Evolutionary conservation across 768 basidiomycete genomes (phyloP).

Genomic region (Calocybe gangraenosa): DNA sequence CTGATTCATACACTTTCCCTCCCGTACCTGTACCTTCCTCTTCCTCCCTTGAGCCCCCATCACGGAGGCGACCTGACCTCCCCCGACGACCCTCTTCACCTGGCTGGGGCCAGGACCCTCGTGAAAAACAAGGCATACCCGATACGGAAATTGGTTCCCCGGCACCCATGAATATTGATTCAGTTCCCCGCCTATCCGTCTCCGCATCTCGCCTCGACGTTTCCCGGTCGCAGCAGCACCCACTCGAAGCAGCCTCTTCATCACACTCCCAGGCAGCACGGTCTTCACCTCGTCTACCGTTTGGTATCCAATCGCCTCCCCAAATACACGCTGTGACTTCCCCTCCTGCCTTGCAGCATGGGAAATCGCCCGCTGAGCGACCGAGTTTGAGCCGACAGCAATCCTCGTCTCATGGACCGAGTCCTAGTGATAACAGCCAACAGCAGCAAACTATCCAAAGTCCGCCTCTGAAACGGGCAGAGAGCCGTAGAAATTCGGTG

Average conservation of each 20-base stretch:
- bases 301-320: constrained; percentile 29
- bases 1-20: constrained; percentile 46
- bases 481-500: constrained; percentile 33
- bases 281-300: constrained; percentile 16
- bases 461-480: constrained; percentile 18
- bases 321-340: constrained; percentile 24
- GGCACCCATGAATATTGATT: constrained; percentile 37
- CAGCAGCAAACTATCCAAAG: constrained; percentile 5
- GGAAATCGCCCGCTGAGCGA: constrained; percentile 20
- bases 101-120: constrained; percentile 28
- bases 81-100: constrained; percentile 37
- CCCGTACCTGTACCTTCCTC: constrained; percentile 16
- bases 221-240: constrained; percentile 26
- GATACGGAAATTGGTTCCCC: constrained; percentile 42
- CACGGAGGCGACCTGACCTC: constrained; percentile 30
- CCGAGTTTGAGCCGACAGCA: constrained; percentile 22
- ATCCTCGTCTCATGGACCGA: constrained; percentile 14
- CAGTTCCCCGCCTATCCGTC: constrained; percentile 40
- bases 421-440: constrained; percentile 1
- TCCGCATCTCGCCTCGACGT: constrained; percentile 45
- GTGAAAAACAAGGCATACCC: constrained; percentile 30
- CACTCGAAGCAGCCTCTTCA: constrained; percentile 23
- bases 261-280: constrained; percentile 9
- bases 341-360: constrained; percentile 18
- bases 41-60: constrained; percentile 10